These are phyloP conservation scores for Monilinia fructigena DNA, from an alignment of 2,329 filamentous ascomycete species.

Conservation along the genomic window DNA sequence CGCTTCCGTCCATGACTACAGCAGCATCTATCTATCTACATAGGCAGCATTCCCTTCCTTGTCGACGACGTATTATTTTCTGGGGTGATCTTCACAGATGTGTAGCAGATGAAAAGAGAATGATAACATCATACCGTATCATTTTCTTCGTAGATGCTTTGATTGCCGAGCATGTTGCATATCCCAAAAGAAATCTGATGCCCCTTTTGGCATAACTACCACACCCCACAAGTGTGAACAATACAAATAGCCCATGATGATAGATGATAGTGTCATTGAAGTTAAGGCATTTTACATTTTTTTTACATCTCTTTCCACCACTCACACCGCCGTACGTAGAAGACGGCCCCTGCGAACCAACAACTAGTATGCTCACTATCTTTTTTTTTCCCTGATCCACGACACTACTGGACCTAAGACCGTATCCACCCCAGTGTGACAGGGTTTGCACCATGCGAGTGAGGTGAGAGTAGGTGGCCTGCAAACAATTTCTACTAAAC, in stretches of 20 bases:
- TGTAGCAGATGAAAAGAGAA: not conserved
- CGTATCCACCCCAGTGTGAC: slow-evolving; percentile 16
- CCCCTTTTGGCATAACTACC: slow-evolving; percentile 4
- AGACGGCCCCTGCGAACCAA: slow-evolving; percentile 12
- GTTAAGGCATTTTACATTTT: not conserved
- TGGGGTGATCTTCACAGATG: slow-evolving; percentile 14
- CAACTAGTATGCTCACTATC: not conserved
- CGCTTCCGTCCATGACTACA: slow-evolving; percentile 10
- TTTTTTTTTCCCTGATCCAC: slow-evolving; percentile 18
- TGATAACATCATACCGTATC: not conserved
- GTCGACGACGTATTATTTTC: slow-evolving; percentile 10
- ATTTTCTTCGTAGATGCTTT: not conserved
- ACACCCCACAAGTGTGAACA: not conserved
- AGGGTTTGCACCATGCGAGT: slow-evolving; percentile 26
- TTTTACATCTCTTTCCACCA: slow-evolving; percentile 8
- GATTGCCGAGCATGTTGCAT: not conserved
- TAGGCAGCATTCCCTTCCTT: not conserved
- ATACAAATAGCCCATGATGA: not conserved
- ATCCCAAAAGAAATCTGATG: not conserved
- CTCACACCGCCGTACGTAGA: slow-evolving; percentile 19
- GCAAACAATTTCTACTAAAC: slow-evolving; percentile 24
- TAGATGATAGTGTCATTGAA: slow-evolving; percentile 12
- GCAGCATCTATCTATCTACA: not conserved
- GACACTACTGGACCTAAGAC: slow-evolving; percentile 11
- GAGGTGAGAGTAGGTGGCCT: slow-evolving; percentile 6